These are phyloP conservation scores for Leersia perrieri DNA, from an alignment of 176 grass and related monocot species.

Conservation along the genomic window DNA sequence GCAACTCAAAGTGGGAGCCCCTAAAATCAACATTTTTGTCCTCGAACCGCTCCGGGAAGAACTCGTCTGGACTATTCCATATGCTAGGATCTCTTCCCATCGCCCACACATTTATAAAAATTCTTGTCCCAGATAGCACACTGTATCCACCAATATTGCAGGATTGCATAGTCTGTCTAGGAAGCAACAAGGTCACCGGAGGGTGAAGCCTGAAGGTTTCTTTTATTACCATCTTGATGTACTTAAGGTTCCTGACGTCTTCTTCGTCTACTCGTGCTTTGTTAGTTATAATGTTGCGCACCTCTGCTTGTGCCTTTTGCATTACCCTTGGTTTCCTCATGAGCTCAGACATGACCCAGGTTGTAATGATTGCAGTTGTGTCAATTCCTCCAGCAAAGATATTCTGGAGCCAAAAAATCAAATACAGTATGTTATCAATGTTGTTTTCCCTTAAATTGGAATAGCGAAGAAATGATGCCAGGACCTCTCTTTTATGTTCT, in stretches of 20 bases:
- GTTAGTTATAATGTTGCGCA: not conserved
- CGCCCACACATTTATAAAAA: conserved; percentile 38
- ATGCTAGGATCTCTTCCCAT: conserved; percentile 41
- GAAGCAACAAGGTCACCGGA: conserved; percentile 20
- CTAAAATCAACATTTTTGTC: conserved; percentile 34
- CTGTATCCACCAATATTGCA: conserved; percentile 29
- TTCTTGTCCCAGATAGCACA: not conserved
- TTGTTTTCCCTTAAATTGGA: too few relatives aligned
- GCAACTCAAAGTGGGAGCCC: conserved; percentile 42
- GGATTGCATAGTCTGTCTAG: conserved; percentile 19
- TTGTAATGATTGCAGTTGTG: conserved; percentile 19
- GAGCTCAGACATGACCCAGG: conserved; percentile 50
- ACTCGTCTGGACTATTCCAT: conserved; percentile 37
- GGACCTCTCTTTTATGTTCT: too few relatives aligned
- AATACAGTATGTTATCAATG: too few relatives aligned
- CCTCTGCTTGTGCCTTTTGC: conserved; percentile 25
- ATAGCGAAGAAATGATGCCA: too few relatives aligned
- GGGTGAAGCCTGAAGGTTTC: conserved; percentile 52
- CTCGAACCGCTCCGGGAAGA: conserved; percentile 42
- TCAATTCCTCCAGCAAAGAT: conserved; percentile 42
- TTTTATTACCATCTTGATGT: conserved; percentile 52
- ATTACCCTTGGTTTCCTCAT: conserved; percentile 41
- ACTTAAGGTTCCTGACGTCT: conserved; percentile 14
- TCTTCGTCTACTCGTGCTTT: conserved; percentile 36
- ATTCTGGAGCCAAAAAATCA: conserved; percentile 19